These are phyloP conservation scores for Aphanomyces cochlioides DNA, from an alignment of 352 stramenopile species.

Conservation along the genomic window DNA sequence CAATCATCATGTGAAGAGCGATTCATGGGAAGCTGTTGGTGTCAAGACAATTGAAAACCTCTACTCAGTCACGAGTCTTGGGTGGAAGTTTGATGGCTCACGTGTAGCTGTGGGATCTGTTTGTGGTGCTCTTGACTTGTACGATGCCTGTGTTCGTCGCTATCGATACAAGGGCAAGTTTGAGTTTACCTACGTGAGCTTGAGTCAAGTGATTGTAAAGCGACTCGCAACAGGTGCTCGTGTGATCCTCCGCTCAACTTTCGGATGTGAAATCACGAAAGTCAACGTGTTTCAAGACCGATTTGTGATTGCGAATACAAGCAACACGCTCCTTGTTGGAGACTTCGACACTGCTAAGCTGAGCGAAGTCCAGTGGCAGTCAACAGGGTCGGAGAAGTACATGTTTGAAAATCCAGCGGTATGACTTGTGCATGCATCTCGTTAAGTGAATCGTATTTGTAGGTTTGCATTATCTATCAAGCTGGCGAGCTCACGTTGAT, in stretches of 20 bases:
- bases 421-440: not conserved
- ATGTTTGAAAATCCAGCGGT: slow-evolving; percentile 88
- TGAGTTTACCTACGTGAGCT: slow-evolving; percentile 93
- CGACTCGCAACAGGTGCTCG: slow-evolving; percentile 74
- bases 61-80: slow-evolving; percentile 89
- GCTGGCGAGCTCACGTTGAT: slow-evolving; percentile 90
- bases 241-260: slow-evolving; percentile 86
- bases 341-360: slow-evolving; percentile 90
- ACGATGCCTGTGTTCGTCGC: slow-evolving; percentile 88
- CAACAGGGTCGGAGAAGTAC: slow-evolving; percentile 88
- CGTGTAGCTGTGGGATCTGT: slow-evolving; percentile 87
- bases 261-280: slow-evolving; percentile 91
- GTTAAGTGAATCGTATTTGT: slow-evolving; percentile 35
- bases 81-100: slow-evolving; percentile 89
- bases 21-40: slow-evolving; percentile 75
- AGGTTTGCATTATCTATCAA: slow-evolving; percentile 87
- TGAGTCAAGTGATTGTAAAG: slow-evolving; percentile 93
- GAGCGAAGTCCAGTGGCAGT: slow-evolving; percentile 90
- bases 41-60: slow-evolving; percentile 89
- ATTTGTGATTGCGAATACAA: slow-evolving; percentile 89
- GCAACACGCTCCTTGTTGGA: slow-evolving; percentile 88
- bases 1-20: slow-evolving; percentile 76
- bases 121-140: slow-evolving; percentile 89
- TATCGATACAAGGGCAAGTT: slow-evolving; percentile 93
- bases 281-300: slow-evolving; percentile 94